Evolutionary conservation across 805 yeast genomes (phyloP).

Genomic region (Pichia pseudocactophila): DNA sequence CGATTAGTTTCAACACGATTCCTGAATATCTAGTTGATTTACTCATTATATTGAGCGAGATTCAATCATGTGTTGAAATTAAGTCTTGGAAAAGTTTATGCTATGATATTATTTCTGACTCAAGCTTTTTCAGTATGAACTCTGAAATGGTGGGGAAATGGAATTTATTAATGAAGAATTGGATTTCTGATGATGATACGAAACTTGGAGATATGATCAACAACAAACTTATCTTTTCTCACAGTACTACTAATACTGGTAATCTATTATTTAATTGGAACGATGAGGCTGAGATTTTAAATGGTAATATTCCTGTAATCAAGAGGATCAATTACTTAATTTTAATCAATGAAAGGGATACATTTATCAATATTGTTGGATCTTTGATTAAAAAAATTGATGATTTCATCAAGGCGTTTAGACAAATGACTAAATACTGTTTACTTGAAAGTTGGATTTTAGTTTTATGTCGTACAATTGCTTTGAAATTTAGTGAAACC

Average conservation of each 20-base stretch:
- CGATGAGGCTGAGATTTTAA: constrained; percentile 26
- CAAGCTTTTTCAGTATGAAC: constrained; percentile 40
- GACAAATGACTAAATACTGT: constrained; percentile 18
- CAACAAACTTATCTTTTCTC: constrained; percentile 30
- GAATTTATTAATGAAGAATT: constrained; percentile 46
- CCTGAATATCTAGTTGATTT: constrained; percentile 34
- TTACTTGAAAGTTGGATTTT: constrained; percentile 37
- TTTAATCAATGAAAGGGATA: constrained; percentile 53
- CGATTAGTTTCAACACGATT: constrained; percentile 30
- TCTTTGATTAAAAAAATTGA: constrained; percentile 31
- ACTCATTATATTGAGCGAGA: constrained; percentile 28
- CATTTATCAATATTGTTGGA: constrained; percentile 41
- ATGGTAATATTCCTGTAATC: constrained; percentile 28
- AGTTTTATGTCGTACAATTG: constrained; percentile 53
- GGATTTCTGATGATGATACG: constrained; percentile 61
- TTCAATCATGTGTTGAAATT: constrained; percentile 29
- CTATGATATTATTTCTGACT: constrained; percentile 56
- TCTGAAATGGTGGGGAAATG: constrained; percentile 32
- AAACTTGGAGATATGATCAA: constrained; percentile 44
- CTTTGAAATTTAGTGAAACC: constrained; percentile 51
- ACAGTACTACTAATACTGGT: constrained; percentile 40
- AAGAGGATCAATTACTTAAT: constrained; percentile 58
- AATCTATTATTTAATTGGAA: constrained; percentile 33
- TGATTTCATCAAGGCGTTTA: constrained; percentile 23
- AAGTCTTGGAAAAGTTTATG: constrained; percentile 60